Evolutionary conservation across 2,329 filamentous ascomycete genomes (phyloP).

Genomic region (Cladosporium sp.): DNA sequence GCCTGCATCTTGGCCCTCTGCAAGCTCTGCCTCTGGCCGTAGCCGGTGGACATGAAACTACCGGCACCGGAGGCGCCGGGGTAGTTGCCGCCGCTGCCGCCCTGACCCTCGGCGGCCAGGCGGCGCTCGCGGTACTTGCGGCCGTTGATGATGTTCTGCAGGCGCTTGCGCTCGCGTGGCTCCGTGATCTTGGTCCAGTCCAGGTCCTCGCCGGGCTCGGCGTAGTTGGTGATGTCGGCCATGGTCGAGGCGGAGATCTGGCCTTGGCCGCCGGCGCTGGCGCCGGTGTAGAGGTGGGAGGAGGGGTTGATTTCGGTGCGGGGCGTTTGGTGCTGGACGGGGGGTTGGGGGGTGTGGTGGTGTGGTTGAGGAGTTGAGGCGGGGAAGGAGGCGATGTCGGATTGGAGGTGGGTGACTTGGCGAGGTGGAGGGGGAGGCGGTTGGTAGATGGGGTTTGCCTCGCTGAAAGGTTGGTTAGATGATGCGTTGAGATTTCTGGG

Average conservation of each 20-base stretch:
- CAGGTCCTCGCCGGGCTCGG: slow-evolving; percentile 34
- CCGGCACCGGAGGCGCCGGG: slow-evolving; percentile 28
- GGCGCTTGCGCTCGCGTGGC: slow-evolving; percentile 31
- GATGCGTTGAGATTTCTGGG: neutral
- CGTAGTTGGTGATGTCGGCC: slow-evolving; percentile 32
- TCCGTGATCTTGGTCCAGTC: slow-evolving; percentile 35
- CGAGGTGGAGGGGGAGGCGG: slow-evolving; percentile 15
- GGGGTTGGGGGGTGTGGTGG: slow-evolving; percentile 7
- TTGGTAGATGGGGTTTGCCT: slow-evolving; percentile 10
- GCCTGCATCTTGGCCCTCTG: slow-evolving; percentile 3
- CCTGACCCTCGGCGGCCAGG: slow-evolving; percentile 30
- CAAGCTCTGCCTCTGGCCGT: slow-evolving; percentile 16
- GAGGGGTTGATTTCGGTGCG: slow-evolving; percentile 23
- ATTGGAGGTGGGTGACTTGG: slow-evolving; percentile 24
- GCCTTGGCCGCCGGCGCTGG: slow-evolving; percentile 25
- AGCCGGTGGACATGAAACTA: slow-evolving; percentile 24
- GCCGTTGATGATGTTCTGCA: slow-evolving; percentile 37
- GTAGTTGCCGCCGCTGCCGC: slow-evolving; percentile 29
- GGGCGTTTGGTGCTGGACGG: slow-evolving; percentile 8
- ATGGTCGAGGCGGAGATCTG: slow-evolving; percentile 29
- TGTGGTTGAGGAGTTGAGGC: slow-evolving; percentile 3
- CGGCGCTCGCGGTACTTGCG: slow-evolving; percentile 33
- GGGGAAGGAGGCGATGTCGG: slow-evolving; percentile 26
- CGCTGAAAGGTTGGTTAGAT: neutral
- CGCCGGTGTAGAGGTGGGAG: slow-evolving; percentile 30